Percentiles rank a stretch among this genome's conserved stretches.
Conservation (phyloP, 1,284 basidiomycete genomes). For the Ceratobasidium theobromae region DNA sequence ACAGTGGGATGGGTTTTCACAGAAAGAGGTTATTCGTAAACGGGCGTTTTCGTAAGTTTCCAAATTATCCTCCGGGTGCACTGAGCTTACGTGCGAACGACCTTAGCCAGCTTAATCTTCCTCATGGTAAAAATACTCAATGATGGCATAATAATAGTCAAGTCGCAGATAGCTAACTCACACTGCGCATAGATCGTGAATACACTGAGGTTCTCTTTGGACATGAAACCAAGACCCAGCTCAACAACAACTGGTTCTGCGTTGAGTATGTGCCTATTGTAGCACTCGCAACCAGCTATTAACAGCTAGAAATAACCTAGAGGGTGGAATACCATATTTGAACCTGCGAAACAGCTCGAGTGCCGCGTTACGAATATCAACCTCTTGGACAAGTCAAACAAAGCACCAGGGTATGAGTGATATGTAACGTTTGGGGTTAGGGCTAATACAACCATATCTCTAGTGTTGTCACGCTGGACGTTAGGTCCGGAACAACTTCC, state of each 20-base stretch:
- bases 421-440: background rate
- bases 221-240: background rate
- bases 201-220: background rate
- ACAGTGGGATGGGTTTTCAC: background rate
- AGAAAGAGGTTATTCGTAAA: background rate
- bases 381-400: background rate
- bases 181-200: background rate
- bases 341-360: background rate
- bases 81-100: background rate
- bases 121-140: background rate
- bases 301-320: background rate
- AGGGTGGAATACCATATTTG: background rate
- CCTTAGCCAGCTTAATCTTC: background rate
- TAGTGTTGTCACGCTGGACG: background rate
- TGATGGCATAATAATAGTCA: background rate
- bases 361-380: background rate
- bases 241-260: background rate
- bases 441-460: background rate
- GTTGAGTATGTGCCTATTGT: background rate
- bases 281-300: background rate
- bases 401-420: background rate
- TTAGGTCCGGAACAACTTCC: background rate
- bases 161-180: background rate
- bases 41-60: background rate
- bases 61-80: background rate